Conservation (phyloP, 2,329 filamentous ascomycete species). For the Furcasterigmium sp. region DNA sequence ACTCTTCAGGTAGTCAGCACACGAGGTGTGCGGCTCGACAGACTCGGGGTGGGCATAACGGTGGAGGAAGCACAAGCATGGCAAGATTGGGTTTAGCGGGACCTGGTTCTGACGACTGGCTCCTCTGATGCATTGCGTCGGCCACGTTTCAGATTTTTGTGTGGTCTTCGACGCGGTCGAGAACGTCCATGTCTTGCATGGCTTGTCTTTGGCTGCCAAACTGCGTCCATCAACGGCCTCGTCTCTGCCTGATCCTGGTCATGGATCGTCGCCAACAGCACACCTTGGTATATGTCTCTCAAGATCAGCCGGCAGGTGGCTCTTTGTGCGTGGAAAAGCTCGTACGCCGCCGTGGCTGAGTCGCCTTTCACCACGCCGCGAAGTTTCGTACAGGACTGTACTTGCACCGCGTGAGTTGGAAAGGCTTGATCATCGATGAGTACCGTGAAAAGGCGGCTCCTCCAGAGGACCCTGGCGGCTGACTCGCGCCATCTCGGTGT, state of each 20-base stretch:
- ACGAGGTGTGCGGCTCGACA: not conserved
- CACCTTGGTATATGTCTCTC: not conserved
- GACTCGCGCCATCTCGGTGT: too few species aligned
- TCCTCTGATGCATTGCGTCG: conserved; percentile 45
- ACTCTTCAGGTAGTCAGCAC: not conserved
- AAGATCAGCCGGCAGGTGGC: not conserved
- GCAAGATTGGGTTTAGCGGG: not conserved
- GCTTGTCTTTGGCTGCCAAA: conserved; percentile 4
- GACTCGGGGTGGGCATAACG: not conserved
- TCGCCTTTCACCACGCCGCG: too few species aligned
- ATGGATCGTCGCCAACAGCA: conserved; percentile 2
- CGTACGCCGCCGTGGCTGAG: not conserved
- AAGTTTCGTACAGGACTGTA: too few species aligned
- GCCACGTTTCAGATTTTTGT: conserved; percentile 42
- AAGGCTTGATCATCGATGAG: too few species aligned
- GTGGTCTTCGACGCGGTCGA: conserved; percentile 18
- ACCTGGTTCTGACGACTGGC: too few species aligned
- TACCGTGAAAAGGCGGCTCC: too few species aligned
- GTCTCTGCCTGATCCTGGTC: not conserved
- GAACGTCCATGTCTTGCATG: not conserved
- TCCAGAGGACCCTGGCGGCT: too few species aligned
- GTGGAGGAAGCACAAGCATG: too few species aligned
- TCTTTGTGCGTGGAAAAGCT: not conserved
- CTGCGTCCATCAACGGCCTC: conserved; percentile 14
- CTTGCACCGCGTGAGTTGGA: too few species aligned